Percentiles rank a stretch among this genome's conserved stretches.
phyloP scores from a whole-genome alignment of 768 basidiomycete species.

The Lentinula edodes region DNA sequence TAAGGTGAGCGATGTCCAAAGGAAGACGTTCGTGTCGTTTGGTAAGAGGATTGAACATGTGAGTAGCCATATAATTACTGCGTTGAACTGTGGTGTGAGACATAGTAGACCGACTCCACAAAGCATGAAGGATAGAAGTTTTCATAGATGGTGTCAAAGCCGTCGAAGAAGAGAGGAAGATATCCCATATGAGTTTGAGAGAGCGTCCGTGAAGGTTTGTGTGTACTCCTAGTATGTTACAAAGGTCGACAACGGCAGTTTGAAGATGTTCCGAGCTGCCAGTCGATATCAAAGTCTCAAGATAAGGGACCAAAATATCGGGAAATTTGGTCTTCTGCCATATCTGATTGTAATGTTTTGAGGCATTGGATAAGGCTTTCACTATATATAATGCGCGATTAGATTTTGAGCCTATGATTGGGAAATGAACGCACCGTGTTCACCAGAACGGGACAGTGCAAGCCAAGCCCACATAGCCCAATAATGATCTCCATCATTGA shows the following conservation, averaged over 20 bases:
- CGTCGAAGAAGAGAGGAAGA: conserved; percentile 24
- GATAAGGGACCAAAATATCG: conserved; percentile 42
- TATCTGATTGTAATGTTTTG: conserved; percentile 34
- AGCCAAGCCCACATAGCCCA: conserved; percentile 55
- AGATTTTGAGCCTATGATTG: not conserved
- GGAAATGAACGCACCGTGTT: not conserved
- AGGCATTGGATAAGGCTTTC: conserved; percentile 26
- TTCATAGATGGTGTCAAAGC: conserved; percentile 22
- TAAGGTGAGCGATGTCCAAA: conserved; percentile 13
- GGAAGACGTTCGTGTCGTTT: conserved; percentile 3
- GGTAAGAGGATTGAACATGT: conserved; percentile 4
- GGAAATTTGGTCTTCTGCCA: conserved; percentile 29
- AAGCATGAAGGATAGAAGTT: conserved; percentile 26
- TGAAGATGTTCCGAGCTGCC: conserved; percentile 20
- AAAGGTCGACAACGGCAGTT: conserved; percentile 30
- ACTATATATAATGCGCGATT: not conserved
- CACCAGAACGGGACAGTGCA: conserved; percentile 17
- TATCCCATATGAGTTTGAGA: conserved; percentile 35
- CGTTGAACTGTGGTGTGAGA: not conserved
- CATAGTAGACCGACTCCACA: conserved; percentile 26
- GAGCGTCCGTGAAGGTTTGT: conserved; percentile 27
- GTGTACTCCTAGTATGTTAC: conserved; percentile 26
- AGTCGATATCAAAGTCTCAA: conserved; percentile 31
- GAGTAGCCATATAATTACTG: not conserved
- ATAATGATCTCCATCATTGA: conserved; percentile 46